Evolutionary conservation across 352 stramenopile genomes (phyloP).

Genomic region (Globisporangium canariense): DNA sequence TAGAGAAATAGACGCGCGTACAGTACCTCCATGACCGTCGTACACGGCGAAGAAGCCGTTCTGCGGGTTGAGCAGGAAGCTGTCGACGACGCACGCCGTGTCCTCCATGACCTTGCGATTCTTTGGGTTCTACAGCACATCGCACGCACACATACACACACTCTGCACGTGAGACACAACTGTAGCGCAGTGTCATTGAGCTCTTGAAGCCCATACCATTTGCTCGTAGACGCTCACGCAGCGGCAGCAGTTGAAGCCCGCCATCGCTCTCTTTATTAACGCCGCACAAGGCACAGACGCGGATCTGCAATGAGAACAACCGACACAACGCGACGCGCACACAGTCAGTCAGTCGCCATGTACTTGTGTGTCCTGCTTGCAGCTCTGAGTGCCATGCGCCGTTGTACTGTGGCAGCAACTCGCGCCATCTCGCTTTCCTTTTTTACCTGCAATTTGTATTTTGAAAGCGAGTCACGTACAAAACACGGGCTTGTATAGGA

Average conservation of each 20-base stretch:
- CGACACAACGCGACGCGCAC: not conserved
- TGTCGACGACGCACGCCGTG: conserved; percentile 68
- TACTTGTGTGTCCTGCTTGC: not conserved
- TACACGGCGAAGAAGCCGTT: conserved; percentile 81
- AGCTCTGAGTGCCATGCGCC: not conserved
- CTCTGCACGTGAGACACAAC: not conserved
- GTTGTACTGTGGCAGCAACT: not conserved
- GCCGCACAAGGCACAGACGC: not conserved
- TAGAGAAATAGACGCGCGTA: not conserved
- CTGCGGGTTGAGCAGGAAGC: conserved; percentile 42
- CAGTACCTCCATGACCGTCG: conserved; percentile 71
- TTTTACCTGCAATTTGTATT: not conserved
- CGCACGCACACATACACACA: not conserved
- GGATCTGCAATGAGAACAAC: not conserved
- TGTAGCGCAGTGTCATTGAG: not conserved
- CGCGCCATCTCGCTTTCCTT: not conserved
- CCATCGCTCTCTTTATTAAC: conserved; percentile 2
- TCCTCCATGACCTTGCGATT: conserved; percentile 84
- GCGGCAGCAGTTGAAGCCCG: conserved; percentile 49
- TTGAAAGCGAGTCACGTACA: not conserved
- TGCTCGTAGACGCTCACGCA: conserved; percentile 73
- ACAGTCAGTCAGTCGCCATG: not conserved
- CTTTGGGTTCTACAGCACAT: conserved; percentile 50
- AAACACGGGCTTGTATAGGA: conserved; percentile 5
- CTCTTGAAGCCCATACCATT: conserved; percentile 41